Base-by-base conservation (phyloP, 179 eudicot species). In the Drosera spatulata region DNA sequence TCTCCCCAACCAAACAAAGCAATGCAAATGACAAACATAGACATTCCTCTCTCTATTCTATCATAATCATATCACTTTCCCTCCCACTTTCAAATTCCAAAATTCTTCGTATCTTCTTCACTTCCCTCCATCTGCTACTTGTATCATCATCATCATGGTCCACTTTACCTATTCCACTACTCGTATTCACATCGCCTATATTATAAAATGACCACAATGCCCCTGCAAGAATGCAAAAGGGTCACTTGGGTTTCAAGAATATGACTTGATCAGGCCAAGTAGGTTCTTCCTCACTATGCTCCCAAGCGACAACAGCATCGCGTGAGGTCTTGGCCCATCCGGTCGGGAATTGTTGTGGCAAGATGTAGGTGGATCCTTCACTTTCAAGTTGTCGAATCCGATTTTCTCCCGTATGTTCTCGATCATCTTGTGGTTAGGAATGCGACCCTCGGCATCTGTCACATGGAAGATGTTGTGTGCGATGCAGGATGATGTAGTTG, bases 271-370 rank as follows among this genome's bases (percentile, higher is more conserved):
- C 74, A 83, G 50, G 39, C 97, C 96, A 88, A 75, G 82, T 7
- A 91, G 86, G 78, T 88, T 91, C 86, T 60, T 85, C 71, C 73
- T 82, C 55, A 91, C 79, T 61, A 91, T 47, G 81, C 88, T 91
- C 62, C 95, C 96, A 12, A 91, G 78, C 42, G 96, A 83, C 9
- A 83, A 41, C 76, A 88, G 61, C 80, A 82, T 72, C 55, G 95
- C 77, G 7, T 87, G 82, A 14, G 56, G 67, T 10, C 41, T 14
- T 8, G 39, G 58, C n/a, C 39, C 58, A 48, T 80, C 41, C 41
- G 8, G 9, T 39, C 39, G 8, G 8, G 41, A 73, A 60, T 80
- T 74, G 43, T 74, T 74, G 58, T 72, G 58, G 13, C 53, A 50
- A 40, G 77, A 74, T 68, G 67, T 41, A 0, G 98, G 96, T 74